Conservation (phyloP, 805 yeast species). For the Hanseniaspora valbyensis region DNA sequence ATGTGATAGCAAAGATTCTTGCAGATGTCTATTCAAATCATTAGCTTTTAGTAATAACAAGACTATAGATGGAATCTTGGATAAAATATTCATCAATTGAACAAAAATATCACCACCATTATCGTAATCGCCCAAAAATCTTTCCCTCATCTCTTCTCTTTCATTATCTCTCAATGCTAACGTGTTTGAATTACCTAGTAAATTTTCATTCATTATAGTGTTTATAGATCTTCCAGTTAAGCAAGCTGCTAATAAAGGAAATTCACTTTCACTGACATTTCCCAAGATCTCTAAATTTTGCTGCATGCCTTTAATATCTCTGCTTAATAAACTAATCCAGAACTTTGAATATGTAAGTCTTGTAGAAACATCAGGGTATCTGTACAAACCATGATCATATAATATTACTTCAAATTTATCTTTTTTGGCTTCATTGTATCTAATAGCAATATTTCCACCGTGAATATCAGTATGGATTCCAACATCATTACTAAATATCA, state of each 20-base stretch:
- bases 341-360: conserved; percentile 77
- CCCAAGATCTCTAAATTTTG: conserved; percentile 70
- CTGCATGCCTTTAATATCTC: conserved; percentile 54
- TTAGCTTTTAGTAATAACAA: conserved; percentile 82
- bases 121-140: conserved; percentile 35
- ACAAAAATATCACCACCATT: conserved; percentile 45
- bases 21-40: conserved; percentile 80
- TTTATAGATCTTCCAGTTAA: conserved; percentile 87
- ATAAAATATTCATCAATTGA: conserved; percentile 66
- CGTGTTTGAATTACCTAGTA: conserved; percentile 26
- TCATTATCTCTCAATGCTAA: conserved; percentile 47
- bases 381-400: conserved; percentile 90
- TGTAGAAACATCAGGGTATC: conserved; percentile 67
- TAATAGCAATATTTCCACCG: conserved; percentile 88
- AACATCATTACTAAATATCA: conserved; percentile 89
- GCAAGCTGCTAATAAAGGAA: conserved; percentile 81
- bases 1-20: conserved; percentile 46
- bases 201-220: conserved; percentile 56
- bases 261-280: conserved; percentile 61
- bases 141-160: conserved; percentile 51
- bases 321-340: conserved; percentile 81
- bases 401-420: conserved; percentile 84
- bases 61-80: conserved; percentile 75
- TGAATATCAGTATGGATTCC: conserved; percentile 97
- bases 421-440: conserved; percentile 24